Evolutionary conservation across 441 rosid genomes (phyloP).

Genomic region (Aquilaria agallochum): DNA sequence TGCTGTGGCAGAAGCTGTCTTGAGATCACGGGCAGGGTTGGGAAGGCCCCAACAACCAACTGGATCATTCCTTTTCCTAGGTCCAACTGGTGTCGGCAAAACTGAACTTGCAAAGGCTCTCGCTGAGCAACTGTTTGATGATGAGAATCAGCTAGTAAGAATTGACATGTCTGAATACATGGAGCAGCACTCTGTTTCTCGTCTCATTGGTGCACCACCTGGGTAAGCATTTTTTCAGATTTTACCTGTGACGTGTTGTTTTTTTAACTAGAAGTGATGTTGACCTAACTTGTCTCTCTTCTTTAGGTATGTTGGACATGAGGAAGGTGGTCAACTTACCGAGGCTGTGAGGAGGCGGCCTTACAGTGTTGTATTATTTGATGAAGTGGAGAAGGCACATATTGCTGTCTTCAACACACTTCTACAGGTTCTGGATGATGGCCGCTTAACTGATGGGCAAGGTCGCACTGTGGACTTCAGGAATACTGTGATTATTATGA

Average conservation of each 20-base stretch:
- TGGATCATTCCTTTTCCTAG: constrained; percentile 86
- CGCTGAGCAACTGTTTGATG: constrained; percentile 92
- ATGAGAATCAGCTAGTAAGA: constrained; percentile 71
- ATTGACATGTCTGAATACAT: constrained; percentile 95
- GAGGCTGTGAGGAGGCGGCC: constrained; percentile 89
- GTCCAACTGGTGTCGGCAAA: constrained; percentile 98
- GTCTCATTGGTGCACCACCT: constrained; percentile 94
- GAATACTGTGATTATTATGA: constrained; percentile 81
- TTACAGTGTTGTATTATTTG: constrained; percentile 75
- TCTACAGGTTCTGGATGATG: constrained; percentile 88
- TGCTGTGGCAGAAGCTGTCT: constrained; percentile 85
- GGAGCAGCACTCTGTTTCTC: constrained; percentile 92
- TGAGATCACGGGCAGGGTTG: constrained; percentile 89
- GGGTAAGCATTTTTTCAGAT: constrained; percentile 40
- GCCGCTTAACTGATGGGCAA: constrained; percentile 81
- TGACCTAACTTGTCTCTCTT: constrained; percentile 6
- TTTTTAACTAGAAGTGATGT: neutral
- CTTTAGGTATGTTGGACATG: constrained; percentile 83
- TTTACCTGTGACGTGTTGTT: neutral
- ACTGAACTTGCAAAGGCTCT: constrained; percentile 96
- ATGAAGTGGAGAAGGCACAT: constrained; percentile 95
- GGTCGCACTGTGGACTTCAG: constrained; percentile 85
- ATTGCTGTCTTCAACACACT: constrained; percentile 71
- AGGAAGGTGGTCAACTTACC: constrained; percentile 91
- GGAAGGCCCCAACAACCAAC: constrained; percentile 98